Evolutionary conservation across 169 alveolate species (phyloP), one percentile per base, ranked within the genome.

Genomic region (Plasmodium inui): DNA sequence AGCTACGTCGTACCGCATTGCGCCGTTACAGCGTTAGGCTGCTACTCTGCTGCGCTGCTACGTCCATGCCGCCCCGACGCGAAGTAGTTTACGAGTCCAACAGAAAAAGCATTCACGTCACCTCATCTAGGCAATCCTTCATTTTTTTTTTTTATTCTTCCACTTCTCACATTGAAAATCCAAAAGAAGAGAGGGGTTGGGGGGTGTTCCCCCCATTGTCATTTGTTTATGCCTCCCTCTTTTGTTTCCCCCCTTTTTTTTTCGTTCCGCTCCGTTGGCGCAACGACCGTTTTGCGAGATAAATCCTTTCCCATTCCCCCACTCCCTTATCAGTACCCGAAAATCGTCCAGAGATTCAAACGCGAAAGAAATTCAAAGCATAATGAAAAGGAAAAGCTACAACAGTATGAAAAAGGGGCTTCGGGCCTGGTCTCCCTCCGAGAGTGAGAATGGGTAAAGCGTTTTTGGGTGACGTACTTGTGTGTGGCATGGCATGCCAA

Each of bases 351-450:
- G 34, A 73, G 78, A 73, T 34, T 73, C 37, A 17, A 85, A 85
- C 22, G 39, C 22, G 79, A 85, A 84, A 85, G 93, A 85, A 85
- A 85, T 85, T 22, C 71, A 85, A 17, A 85, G 14, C 30, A 85
- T 74, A 85, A 46, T 85, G 84, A 22, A 37, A 53, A 85, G 44
- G 76, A 85, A 85, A 74, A 85, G 93, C 61, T 85, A 85, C 57
- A 85, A 76, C 74, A 41, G 32, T 34, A 50, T 26, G 19, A 83
- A 73, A 85, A 85, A 85, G 61, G 79, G 79, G 37, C 26, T 85
- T 55, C 78, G 93, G 39, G 85, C 86, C 7, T 85, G 84, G 86
- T 76, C 84, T 17, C 67, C 85, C 19, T 85, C 84, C 34, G 93
- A 85, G 61, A 85, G 93, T 22, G 78, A 30, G 1, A 50, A 41